Base-by-base conservation (phyloP, 208 protist species). In the Acanthamoeba sp. region DNA sequence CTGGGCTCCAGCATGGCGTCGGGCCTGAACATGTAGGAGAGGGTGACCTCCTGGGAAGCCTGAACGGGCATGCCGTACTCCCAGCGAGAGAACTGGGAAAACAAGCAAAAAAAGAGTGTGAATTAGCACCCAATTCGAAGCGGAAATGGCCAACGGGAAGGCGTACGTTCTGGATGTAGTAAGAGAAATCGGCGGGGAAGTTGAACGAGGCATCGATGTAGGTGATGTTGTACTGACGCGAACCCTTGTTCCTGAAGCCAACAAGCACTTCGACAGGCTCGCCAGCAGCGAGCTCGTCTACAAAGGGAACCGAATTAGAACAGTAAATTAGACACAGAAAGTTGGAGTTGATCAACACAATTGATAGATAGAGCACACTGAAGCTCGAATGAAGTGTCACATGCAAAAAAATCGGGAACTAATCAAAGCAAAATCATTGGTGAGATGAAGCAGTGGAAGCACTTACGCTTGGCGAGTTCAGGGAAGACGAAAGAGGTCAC, bases 61-160 rank as follows among this genome's bases (percentile, higher is more conserved):
- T 34, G 36, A 45, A 78, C 66, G 66, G 66, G 66, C 66, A 78
- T 78, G 66, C 66, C 66, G 66, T 78, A 78, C 66, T 78, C 66
- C 66, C 66, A 78, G 66, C 66, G 66, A 34, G 66, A 78, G 66
- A 78, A 78, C 66, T 78, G 66, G 10, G 3, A 1, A 34, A 3
- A 10, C 10, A 10, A 10, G 9, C 3, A 18, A 24, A 32, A 71
- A 10, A n/a, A 34, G n/a, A 34, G n/a, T 5, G n/a, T 22, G 22
- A 71, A 34, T n/a, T n/a, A 71, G 32, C 55, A 62, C 55, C 16
- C 55, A 34, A 0, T 27, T 34, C 9, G 62, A 71, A 6, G 29
- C 57, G 55, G 55, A 22, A n/a, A 59, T 5, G 55, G 48, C 16
- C 12, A 5, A 27, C 10, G 55, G 55, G 16, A 59, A 22, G 0